Evolutionary conservation across 768 basidiomycete genomes (phyloP), one percentile per base, ranked within the genome.

Genomic region (Melanogaster broomeanus): DNA sequence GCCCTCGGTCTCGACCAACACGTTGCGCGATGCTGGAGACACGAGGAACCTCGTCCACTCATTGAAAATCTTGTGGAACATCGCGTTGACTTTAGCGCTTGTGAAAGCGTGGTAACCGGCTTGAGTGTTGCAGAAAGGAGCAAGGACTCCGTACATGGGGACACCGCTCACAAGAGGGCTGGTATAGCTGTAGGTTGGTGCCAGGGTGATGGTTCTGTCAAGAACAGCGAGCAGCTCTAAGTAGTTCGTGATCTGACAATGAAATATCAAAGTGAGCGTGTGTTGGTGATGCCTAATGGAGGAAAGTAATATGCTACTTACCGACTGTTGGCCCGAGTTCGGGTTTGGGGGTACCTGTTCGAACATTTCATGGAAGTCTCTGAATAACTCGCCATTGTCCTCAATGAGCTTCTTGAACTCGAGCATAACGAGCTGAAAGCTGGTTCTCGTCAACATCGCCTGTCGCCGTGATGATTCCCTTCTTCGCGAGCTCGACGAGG

Each of bases 21-120:
- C 79, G 15, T 62, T 44, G 38, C 69, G 60, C 0, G 82, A 84
- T 4, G 61, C 71, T 3, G 69, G 63, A 2, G 77, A 75, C 7
- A 60, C 59, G 42, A 85, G 77, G 69, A 69, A 83, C 10, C 48
- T 56, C 8, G 70, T 68, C 81, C 83, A 86, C 21, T 66, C 69
- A 40, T 77, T 65, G 53, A 85, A 73, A 46, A 84, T 62, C 33
- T 72, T 73, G 56, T 79, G 77, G 56, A 84, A 62, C 43, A 69
- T 60, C 0, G 39, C 58, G 50, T 85, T 85, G 47, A 84, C 73
- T 43, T 66, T 64, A 2, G 70, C 66, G 48, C 75, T 71, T 25
- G 67, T 65, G 66, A 70, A 59, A 27, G 52, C 64, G 31, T 55
- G 50, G 58, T 52, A 54, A 15, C 61, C 61, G 30, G 61, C 61